Conservation (phyloP, 805 yeast species). For the Priceomyces melissophilus region DNA sequence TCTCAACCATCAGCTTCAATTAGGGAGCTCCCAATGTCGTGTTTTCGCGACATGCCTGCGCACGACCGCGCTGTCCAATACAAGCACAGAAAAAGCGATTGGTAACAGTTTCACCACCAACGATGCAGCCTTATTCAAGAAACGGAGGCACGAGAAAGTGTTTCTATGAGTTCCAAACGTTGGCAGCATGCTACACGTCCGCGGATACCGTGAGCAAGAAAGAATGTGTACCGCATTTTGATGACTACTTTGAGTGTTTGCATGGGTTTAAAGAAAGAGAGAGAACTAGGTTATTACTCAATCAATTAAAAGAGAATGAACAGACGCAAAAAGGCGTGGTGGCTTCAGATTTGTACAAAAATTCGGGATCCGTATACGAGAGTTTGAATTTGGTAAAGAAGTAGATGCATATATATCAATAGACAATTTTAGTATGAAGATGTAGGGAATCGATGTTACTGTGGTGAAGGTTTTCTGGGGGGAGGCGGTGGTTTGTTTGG, state of each 20-base stretch:
- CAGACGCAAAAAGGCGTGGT: slow-evolving; percentile 36
- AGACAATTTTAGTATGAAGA: background rate
- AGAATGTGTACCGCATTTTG: slow-evolving; percentile 41
- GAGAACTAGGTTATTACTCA: slow-evolving; percentile 41
- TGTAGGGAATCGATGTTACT: too few species aligned
- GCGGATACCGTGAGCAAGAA: slow-evolving; percentile 41
- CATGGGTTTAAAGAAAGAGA: slow-evolving; percentile 47
- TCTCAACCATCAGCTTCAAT: too few species aligned
- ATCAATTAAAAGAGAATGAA: slow-evolving; percentile 45
- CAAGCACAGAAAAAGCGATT: background rate
- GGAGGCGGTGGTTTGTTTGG: background rate
- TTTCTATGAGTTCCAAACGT: slow-evolving; percentile 45
- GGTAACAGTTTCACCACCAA: background rate
- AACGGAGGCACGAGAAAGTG: slow-evolving; percentile 47
- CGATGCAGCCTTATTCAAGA: slow-evolving; percentile 47
- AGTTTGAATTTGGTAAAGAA: slow-evolving; percentile 37
- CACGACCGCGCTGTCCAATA: background rate
- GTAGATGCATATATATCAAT: slow-evolving; percentile 2
- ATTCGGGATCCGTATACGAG: slow-evolving; percentile 39
- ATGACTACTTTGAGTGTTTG: slow-evolving; percentile 46
- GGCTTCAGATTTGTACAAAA: slow-evolving; percentile 42
- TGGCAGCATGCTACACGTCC: slow-evolving; percentile 42
- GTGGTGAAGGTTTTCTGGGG: background rate
- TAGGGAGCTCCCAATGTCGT: too few species aligned
- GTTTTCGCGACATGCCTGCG: too few species aligned